These are phyloP conservation scores for Pezicula rhizophila DNA, from an alignment of 2,329 filamentous ascomycete species.

Conservation along the genomic window DNA sequence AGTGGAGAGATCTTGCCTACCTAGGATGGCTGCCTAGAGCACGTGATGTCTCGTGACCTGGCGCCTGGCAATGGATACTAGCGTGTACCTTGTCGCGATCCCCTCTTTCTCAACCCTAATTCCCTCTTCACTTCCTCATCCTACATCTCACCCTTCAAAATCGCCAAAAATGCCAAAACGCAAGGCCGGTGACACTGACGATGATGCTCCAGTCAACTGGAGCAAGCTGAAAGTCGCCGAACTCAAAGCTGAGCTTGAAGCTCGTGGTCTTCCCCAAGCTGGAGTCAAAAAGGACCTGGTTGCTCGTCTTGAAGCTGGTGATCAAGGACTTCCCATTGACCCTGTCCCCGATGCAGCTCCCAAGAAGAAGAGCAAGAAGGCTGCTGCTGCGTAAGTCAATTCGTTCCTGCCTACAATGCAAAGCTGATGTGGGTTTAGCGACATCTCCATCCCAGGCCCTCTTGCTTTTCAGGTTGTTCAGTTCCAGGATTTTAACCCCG, in stretches of 20 bases:
- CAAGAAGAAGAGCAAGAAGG: neutral
- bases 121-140: too few relatives aligned
- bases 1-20: too few relatives aligned
- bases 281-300: slow-evolving; percentile 67
- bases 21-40: too few relatives aligned
- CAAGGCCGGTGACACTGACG: neutral
- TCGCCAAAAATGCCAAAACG: too few relatives aligned
- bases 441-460: slow-evolving; percentile 2
- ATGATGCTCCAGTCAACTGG: slow-evolving; percentile 29
- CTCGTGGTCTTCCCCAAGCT: slow-evolving; percentile 56
- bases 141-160: too few relatives aligned
- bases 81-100: too few relatives aligned
- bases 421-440: neutral
- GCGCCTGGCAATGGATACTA: too few relatives aligned
- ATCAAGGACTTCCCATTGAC: slow-evolving; percentile 8
- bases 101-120: too few relatives aligned
- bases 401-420: neutral
- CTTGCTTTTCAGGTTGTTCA: slow-evolving; percentile 6
- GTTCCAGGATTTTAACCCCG: neutral
- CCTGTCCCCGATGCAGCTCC: neutral
- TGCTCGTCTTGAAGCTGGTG: slow-evolving; percentile 48
- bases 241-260: slow-evolving; percentile 67
- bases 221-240: slow-evolving; percentile 61
- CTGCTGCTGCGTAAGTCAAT: neutral
- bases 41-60: too few relatives aligned